Base-by-base conservation (phyloP, 225 moss, liverwort and hornwort species). In the Thuidium tamariscinum region DNA sequence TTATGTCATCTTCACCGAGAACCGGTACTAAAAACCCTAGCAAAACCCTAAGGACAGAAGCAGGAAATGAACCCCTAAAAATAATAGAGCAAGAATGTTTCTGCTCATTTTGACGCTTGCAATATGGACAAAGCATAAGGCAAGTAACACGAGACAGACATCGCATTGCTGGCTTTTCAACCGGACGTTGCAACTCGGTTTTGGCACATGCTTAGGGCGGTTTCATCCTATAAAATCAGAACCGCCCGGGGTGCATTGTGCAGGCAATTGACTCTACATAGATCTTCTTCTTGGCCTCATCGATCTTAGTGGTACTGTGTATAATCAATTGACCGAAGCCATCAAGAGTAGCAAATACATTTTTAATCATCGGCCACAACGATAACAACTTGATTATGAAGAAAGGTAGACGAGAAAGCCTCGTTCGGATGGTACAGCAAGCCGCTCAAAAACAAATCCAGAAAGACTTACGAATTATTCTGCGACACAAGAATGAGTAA, bases 91-190 rank as follows among this genome's bases (percentile, higher is more conserved):
- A 30, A 49, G 7, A 19, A 13, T 89, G 60, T 89, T 65, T 48
- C 93, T 90, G 86, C 87, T 85, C 88, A 90, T 86, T 46, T 84
- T 87, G 89, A 89, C 89, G 80, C 93, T 88, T 90, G 93, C 93
- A 85, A 73, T 90, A 88, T 77, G 85, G 79, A 29, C 13, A 29
- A 7, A 62, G 80, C 81, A 91, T 87, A 88, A 85, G 80, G 90
- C 93, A 93, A 93, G 89, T 93, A 91, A 93, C 91, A 91, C 93
- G 88, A 91, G 77, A 90, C 93, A 93, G 91, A 87, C 87, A 26
- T 80, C 48, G 25, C 79, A 41, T 16, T 62, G 5, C 27, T 48
- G 9, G 91, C 89, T 91, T 91, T n/a, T 21, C 91, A 89, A 91
- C 91, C 89, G 63, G 13, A 22, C 39, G 17, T 3, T 25, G 34